Percentiles rank a stretch among this genome's conserved stretches.
Conservation (phyloP, 345 rosid genomes). For the Euphorbia pulcherrima region DNA sequence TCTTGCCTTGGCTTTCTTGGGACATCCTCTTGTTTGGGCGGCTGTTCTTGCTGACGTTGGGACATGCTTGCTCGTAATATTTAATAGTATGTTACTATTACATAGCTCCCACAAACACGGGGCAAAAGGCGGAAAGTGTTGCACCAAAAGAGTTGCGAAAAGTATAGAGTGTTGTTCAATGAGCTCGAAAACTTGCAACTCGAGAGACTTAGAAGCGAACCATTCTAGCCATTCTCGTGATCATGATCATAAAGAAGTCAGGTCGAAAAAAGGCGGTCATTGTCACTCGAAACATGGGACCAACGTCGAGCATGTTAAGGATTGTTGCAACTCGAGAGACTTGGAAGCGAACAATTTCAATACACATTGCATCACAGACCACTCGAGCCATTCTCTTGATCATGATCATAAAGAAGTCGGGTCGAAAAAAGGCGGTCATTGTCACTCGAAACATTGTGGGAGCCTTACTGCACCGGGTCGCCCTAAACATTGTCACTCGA, state of each 20-base stretch:
- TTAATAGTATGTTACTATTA: constrained; percentile 75
- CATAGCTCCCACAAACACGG: constrained; percentile 15
- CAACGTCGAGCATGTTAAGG: too few relatives aligned
- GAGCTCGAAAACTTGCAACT: constrained; percentile 10
- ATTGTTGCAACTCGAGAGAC: neutral
- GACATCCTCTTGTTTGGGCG: constrained; percentile 82
- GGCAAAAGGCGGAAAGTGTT: constrained; percentile 20
- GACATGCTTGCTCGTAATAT: constrained; percentile 73
- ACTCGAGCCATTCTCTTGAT: too few relatives aligned
- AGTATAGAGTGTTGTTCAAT: constrained; percentile 15
- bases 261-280: too few relatives aligned
- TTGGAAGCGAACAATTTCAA: neutral
- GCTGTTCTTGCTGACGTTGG: constrained; percentile 92
- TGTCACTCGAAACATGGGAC: too few relatives aligned
- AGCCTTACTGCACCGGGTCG: too few relatives aligned
- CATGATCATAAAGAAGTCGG: too few relatives aligned
- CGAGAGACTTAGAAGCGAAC: neutral
- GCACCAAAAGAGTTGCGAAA: constrained; percentile 12
- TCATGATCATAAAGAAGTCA: too few relatives aligned
- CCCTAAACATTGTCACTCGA: too few relatives aligned
- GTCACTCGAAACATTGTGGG: too few relatives aligned
- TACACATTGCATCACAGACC: neutral
- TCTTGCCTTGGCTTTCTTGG: constrained; percentile 67
- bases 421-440: too few relatives aligned
- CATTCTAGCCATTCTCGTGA: too few relatives aligned